Percentiles rank a stretch among this genome's conserved stretches.
These are phyloP conservation scores for Candida schatavii DNA, from an alignment of 805 yeast species.

Conservation along the genomic window DNA sequence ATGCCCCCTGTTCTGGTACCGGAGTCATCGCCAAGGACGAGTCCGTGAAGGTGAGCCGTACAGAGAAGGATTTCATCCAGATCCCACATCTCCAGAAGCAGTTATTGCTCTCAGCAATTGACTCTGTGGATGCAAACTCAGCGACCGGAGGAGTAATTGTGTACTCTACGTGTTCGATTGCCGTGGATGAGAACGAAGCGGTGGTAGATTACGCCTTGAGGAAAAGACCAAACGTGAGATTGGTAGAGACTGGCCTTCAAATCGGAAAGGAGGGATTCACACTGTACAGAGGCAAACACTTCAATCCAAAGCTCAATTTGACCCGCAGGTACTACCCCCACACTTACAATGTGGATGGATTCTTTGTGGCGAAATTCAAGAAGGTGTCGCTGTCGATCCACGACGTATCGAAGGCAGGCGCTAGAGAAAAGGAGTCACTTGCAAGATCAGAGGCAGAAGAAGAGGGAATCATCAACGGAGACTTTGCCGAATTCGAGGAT, in stretches of 20 bases:
- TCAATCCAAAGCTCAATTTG: constrained; percentile 69
- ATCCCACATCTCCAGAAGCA: constrained; percentile 97
- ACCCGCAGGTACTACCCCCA: constrained; percentile 98
- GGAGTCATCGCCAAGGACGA: constrained; percentile 99
- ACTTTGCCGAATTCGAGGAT: constrained; percentile 79
- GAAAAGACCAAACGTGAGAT: constrained; percentile 92
- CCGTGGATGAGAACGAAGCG: constrained; percentile 97
- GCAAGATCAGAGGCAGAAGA: constrained; percentile 82
- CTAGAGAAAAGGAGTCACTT: constrained; percentile 74
- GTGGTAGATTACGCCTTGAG: constrained; percentile 97
- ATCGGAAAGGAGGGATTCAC: constrained; percentile 97
- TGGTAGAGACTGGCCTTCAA: constrained; percentile 87
- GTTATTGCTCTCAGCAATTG: constrained; percentile 89
- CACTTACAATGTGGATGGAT: constrained; percentile 97
- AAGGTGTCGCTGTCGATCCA: constrained; percentile 85
- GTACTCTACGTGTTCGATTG: constrained; percentile 97
- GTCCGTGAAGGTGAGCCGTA: constrained; percentile 87
- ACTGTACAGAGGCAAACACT: constrained; percentile 87
- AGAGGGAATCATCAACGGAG: constrained; percentile 80
- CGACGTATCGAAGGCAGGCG: constrained; percentile 83
- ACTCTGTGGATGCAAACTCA: constrained; percentile 92
- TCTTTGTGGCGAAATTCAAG: constrained; percentile 94
- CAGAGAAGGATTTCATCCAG: constrained; percentile 94
- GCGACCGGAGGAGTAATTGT: constrained; percentile 92
- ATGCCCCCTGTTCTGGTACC: constrained; percentile 99